Conservation (phyloP, 2,329 filamentous ascomycete species). For the Nigrospora sphaerica region DNA sequence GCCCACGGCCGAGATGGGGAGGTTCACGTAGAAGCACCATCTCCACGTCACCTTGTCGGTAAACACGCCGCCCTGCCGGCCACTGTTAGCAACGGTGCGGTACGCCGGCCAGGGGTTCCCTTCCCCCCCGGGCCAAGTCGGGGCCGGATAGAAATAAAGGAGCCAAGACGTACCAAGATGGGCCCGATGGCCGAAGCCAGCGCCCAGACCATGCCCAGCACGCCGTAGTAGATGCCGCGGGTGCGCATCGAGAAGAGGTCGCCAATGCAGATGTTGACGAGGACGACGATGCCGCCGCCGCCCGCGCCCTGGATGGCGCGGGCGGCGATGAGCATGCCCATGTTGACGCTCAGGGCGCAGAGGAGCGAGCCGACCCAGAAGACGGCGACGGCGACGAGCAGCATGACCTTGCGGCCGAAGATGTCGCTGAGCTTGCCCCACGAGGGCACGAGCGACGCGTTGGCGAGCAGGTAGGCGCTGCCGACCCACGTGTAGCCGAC, state of each 20-base stretch:
- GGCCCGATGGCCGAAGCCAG: constrained; percentile 59
- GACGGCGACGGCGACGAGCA: constrained; percentile 41
- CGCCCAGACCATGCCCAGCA: constrained; percentile 54
- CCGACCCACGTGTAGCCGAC: constrained; percentile 74
- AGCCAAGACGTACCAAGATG: constrained; percentile 31
- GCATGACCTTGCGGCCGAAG: constrained; percentile 49
- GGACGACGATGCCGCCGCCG: constrained; percentile 49
- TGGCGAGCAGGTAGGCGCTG: constrained; percentile 64
- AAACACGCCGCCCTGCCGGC: constrained; percentile 51
- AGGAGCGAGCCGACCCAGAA: constrained; percentile 50
- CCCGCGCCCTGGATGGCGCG: constrained; percentile 51
- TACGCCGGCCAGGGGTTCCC: too few species aligned
- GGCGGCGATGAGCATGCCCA: constrained; percentile 46
- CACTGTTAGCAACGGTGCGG: background rate
- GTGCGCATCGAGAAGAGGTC: constrained; percentile 47
- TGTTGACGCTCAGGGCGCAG: constrained; percentile 40
- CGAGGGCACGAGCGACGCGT: constrained; percentile 58
- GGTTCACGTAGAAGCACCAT: constrained; percentile 65
- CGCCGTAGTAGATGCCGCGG: constrained; percentile 44
- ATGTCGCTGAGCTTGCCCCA: constrained; percentile 61
- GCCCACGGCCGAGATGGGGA: constrained; percentile 38
- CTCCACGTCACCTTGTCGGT: constrained; percentile 56
- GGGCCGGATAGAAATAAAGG: background rate
- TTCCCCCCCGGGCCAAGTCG: too few species aligned
- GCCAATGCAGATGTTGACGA: constrained; percentile 52